Base-by-base conservation (phyloP, 83 land plant genomes). In the Larix sibirica region DNA sequence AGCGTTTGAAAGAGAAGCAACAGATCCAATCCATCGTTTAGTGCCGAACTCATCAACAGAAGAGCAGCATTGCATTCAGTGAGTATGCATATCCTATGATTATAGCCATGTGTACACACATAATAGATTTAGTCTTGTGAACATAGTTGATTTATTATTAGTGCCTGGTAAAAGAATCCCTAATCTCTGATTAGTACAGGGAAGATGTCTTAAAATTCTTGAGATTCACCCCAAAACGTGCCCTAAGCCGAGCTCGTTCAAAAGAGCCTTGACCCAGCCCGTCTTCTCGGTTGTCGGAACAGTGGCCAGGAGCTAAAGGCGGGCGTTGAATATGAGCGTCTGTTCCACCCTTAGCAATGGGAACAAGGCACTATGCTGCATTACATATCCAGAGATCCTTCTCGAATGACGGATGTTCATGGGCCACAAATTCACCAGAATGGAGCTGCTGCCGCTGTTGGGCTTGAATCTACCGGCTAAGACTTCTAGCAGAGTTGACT, bases 211-310 rank as follows among this genome's bases (percentile, higher is more conserved):
- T n/a, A n/a, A n/a, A n/a, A n/a, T n/a, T n/a, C n/a, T n/a, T n/a
- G n/a, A n/a, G n/a, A n/a, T n/a, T n/a, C n/a, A n/a, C 91, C 82
- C 93, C 97, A 61, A 94, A 79, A 50, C 97, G 95, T 33, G 95
- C n/a, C n/a, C n/a, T n/a, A n/a, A n/a, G n/a, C n/a, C n/a, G n/a
- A 89, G 97, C 82, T 95, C 97, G 83, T 95, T 95, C 38, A 95
- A 82, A 1, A 93, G 66, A 40, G 65, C 81, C 64, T 63, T 58
- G 40, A 90, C 97, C 10, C 90, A 81, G 12, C n/a, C 42, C 5
- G n/a, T 20, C 86, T 83, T 82, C 50, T 82, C 86, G 28, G 90
- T 81, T 63, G 63, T 59, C 7, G 81, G 79, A 1, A 54, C 23
- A 17, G 79, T 69, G 2, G 69, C 90, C 26, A 58, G 78, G 56